A percentile compares a stretch with the other conserved stretches of the same genome.
These are phyloP conservation scores for Phallus indusiatus DNA, from an alignment of 768 basidiomycete species.

Conservation along the genomic window DNA sequence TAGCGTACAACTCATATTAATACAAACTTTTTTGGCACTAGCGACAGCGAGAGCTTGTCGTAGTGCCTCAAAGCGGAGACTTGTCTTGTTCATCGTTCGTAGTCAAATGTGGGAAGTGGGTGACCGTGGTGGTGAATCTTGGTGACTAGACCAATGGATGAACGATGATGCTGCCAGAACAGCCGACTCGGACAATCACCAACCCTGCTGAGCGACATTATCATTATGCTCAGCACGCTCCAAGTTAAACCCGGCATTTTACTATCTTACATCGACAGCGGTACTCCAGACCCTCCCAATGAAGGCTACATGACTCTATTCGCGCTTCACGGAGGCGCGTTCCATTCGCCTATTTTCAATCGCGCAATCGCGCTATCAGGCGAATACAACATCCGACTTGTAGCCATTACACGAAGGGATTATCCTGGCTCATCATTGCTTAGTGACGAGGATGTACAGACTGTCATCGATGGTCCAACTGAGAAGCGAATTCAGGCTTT, in stretches of 20 bases:
- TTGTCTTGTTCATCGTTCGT: too few species aligned
- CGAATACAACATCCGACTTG: neutral
- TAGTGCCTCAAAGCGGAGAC: too few species aligned
- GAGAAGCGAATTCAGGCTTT: neutral
- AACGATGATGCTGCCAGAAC: too few species aligned
- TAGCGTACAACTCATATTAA: too few species aligned
- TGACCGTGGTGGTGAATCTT: too few species aligned
- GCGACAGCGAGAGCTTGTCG: too few species aligned
- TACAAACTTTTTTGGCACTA: too few species aligned
- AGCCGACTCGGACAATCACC: too few species aligned
- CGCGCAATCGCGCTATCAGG: neutral
- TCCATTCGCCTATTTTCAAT: neutral
- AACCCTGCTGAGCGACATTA: too few species aligned
- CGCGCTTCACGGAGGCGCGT: neutral
- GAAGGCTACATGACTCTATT: neutral
- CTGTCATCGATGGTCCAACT: neutral
- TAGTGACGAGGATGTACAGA: neutral
- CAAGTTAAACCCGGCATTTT: neutral
- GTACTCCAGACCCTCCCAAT: neutral
- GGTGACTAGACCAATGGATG: too few species aligned
- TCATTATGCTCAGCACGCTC: neutral
- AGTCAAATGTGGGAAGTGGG: too few species aligned
- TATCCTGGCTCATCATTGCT: neutral
- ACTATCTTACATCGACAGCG: neutral
- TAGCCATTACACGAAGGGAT: neutral